Evolutionary conservation across 805 yeast genomes (phyloP).

Genomic region (Ascoidea rubescens): DNA sequence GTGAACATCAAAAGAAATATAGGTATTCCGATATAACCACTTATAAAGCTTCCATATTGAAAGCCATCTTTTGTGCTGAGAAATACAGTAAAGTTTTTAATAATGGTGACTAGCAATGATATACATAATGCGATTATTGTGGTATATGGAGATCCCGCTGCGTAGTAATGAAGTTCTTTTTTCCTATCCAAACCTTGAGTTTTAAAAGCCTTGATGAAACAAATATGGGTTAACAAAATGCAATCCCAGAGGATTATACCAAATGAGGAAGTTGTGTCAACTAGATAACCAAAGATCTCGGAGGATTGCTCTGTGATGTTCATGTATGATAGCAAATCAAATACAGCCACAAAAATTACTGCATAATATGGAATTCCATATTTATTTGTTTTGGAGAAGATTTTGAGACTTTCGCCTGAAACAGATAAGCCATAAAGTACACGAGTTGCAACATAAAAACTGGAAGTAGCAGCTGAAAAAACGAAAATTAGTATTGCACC

Average conservation of each 20-base stretch:
- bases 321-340: slow-evolving; percentile 29
- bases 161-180: slow-evolving; percentile 21
- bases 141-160: slow-evolving; percentile 30
- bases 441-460: slow-evolving; percentile 32
- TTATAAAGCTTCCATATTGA: slow-evolving; percentile 26
- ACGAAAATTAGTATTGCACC: slow-evolving; percentile 35
- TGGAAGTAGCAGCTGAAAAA: slow-evolving; percentile 25
- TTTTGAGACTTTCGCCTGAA: slow-evolving; percentile 29
- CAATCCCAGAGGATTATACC: slow-evolving; percentile 33
- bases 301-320: slow-evolving; percentile 23
- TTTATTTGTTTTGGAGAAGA: slow-evolving; percentile 25
- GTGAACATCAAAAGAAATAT: slow-evolving; percentile 23
- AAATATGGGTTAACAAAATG: slow-evolving; percentile 30
- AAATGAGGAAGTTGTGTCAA: slow-evolving; percentile 29
- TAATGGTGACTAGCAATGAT: slow-evolving; percentile 22
- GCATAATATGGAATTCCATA: slow-evolving; percentile 33
- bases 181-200: slow-evolving; percentile 30
- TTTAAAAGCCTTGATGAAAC: slow-evolving; percentile 29
- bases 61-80: slow-evolving; percentile 19
- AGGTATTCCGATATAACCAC: slow-evolving; percentile 18
- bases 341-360: slow-evolving; percentile 21
- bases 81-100: slow-evolving; percentile 31
- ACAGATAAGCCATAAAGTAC: slow-evolving; percentile 28
- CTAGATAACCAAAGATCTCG: slow-evolving; percentile 26
- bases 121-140: slow-evolving; percentile 25